phyloP scores from a whole-genome alignment of 2,329 filamentous ascomycete species.

The Exophiala dermatitidis region DNA sequence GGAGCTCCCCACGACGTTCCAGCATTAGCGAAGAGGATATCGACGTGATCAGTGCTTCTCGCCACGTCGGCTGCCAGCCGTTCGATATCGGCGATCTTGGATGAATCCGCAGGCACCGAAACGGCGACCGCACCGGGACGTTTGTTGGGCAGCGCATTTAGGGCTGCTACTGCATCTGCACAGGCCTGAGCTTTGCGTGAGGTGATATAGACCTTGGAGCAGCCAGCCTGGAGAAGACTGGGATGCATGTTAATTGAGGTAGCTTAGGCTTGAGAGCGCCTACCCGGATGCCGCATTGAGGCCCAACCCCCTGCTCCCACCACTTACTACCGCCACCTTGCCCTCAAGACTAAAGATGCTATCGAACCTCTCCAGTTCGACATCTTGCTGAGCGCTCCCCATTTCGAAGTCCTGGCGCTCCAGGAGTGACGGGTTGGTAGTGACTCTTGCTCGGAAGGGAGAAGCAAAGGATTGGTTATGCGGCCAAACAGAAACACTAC shows the following conservation, averaged over 20 bases:
- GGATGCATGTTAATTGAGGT: constrained; percentile 22
- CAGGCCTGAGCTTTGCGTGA: constrained; percentile 35
- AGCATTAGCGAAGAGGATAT: constrained; percentile 37
- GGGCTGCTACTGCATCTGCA: constrained; percentile 34
- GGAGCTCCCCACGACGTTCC: constrained; percentile 36
- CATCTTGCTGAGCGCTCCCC: not conserved
- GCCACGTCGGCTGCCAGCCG: constrained; percentile 31
- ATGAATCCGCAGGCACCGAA: not conserved
- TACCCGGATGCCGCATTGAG: constrained; percentile 31
- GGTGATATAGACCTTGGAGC: constrained; percentile 35
- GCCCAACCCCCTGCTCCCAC: constrained; percentile 35
- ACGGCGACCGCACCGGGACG: constrained; percentile 6
- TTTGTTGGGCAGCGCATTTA: constrained; percentile 35
- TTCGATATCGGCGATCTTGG: constrained; percentile 27
- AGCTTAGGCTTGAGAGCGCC: not conserved
- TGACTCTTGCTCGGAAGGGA: too few species aligned
- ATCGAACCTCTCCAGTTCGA: constrained; percentile 8
- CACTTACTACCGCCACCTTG: constrained; percentile 18
- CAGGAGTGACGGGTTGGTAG: too few species aligned
- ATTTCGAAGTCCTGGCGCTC: too few species aligned
- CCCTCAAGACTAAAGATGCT: constrained; percentile 14
- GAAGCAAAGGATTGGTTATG: too few species aligned
- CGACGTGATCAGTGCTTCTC: constrained; percentile 29
- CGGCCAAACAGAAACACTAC: too few species aligned
- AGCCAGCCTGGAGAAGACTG: constrained; percentile 36